Percentiles rank a stretch among this genome's conserved stretches.
Conservation (phyloP, 2,329 filamentous ascomycete genomes). For the Metarhizium sp. region DNA sequence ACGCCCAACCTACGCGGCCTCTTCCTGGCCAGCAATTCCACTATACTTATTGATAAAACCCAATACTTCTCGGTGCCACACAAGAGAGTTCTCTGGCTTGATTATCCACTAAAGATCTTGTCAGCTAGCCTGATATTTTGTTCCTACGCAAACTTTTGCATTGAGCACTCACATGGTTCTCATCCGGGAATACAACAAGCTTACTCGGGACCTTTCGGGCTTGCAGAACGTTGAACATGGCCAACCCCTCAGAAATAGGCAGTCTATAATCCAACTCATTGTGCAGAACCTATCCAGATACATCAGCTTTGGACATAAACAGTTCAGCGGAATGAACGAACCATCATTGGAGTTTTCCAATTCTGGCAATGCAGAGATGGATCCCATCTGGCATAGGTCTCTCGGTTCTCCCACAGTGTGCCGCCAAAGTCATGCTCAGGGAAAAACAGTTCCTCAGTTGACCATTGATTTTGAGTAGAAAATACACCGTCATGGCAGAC, state of each 20-base stretch:
- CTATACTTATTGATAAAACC: slow-evolving; percentile 63
- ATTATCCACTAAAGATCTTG: slow-evolving; percentile 56
- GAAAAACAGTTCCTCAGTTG: slow-evolving; percentile 62
- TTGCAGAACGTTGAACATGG: slow-evolving; percentile 81
- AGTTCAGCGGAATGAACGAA: slow-evolving; percentile 26
- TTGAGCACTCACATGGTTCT: slow-evolving; percentile 39
- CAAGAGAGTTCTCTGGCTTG: slow-evolving; percentile 81
- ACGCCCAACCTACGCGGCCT: background rate
- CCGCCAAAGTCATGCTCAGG: slow-evolving; percentile 59
- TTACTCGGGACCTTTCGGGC: slow-evolving; percentile 64
- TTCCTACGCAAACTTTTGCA: background rate
- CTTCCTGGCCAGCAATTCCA: slow-evolving; percentile 25
- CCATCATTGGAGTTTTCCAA: slow-evolving; percentile 80
- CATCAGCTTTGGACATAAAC: slow-evolving; percentile 5
- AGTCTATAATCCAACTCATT: slow-evolving; percentile 84
- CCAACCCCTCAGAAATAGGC: slow-evolving; percentile 73
- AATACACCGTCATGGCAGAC: slow-evolving; percentile 87
- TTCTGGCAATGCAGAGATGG: slow-evolving; percentile 53
- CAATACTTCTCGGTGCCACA: slow-evolving; percentile 84
- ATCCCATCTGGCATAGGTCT: slow-evolving; percentile 61
- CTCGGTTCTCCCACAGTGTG: slow-evolving; percentile 50
- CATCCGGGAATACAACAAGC: slow-evolving; percentile 73
- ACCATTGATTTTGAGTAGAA: slow-evolving; percentile 56
- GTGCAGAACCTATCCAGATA: slow-evolving; percentile 53
- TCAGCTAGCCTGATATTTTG: slow-evolving; percentile 1